Conservation (phyloP, 2,329 filamentous ascomycete genomes). For the Hymenoscyphus salicellus region DNA sequence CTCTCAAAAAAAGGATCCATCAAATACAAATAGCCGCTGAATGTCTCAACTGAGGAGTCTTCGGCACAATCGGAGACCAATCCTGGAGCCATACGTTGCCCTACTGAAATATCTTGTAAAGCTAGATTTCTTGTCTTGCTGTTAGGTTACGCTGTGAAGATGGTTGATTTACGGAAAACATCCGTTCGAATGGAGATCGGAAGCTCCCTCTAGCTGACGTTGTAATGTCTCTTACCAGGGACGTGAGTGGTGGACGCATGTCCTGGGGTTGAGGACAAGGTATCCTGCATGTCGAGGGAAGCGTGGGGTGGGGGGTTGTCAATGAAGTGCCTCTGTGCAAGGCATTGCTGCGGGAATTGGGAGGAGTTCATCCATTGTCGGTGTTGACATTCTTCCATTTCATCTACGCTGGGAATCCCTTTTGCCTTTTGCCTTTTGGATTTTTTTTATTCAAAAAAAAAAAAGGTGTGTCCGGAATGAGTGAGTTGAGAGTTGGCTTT, state of each 20-base stretch:
- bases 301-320: not conserved
- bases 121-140: not conserved
- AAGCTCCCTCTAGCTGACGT: not conserved
- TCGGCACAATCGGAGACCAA: not conserved
- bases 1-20: not conserved
- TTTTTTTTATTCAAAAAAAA: not conserved
- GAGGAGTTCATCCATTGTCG: not conserved
- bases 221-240: not conserved
- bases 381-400: not conserved
- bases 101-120: not conserved
- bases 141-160: not conserved
- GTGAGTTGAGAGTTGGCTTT: not conserved
- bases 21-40: not conserved
- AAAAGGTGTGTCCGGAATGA: not conserved
- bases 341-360: not conserved
- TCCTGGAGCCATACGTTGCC: not conserved
- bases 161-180: not conserved
- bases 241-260: constrained; percentile 14
- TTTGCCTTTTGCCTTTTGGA: not conserved
- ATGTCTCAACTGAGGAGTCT: not conserved
- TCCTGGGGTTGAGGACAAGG: constrained; percentile 11
- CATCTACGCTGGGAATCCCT: not conserved
- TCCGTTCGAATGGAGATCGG: not conserved
- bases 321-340: not conserved
- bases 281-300: constrained; percentile 5